Percentiles rank a stretch among this genome's conserved stretches.
phyloP scores from a whole-genome alignment of 169 alveolate species.

The Neospora caninum region DNA sequence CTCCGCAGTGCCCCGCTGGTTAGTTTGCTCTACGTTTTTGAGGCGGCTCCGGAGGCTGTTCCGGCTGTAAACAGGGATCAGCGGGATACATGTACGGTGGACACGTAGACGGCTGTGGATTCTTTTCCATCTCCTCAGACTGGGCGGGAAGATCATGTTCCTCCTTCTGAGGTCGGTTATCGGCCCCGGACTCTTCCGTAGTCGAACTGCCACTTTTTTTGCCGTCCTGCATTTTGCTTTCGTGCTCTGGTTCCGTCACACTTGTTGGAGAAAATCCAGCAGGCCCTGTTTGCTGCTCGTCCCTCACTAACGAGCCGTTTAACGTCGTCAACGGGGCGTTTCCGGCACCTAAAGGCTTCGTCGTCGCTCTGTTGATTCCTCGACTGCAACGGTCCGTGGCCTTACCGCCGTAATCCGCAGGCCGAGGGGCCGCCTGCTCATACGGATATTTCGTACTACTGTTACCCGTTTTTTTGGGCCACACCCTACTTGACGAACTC shows the following conservation, averaged over 20 bases:
- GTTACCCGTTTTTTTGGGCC: too few species aligned
- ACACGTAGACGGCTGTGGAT: neutral
- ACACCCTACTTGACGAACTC: too few species aligned
- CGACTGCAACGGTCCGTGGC: too few species aligned
- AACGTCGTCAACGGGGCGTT: neutral
- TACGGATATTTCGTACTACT: too few species aligned
- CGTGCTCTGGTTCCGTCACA: neutral
- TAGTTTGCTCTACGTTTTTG: neutral
- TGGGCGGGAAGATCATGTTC: neutral
- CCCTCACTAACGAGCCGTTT: neutral
- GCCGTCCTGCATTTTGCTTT: neutral
- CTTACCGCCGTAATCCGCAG: too few species aligned
- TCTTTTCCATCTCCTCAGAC: neutral
- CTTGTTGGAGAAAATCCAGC: neutral
- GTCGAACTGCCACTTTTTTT: neutral
- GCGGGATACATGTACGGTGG: slow-evolving; percentile 34
- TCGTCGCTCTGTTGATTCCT: neutral
- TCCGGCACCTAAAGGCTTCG: neutral
- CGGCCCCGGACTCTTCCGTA: too few species aligned
- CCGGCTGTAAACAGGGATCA: slow-evolving; percentile 13
- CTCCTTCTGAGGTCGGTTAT: neutral
- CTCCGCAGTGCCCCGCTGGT: too few species aligned
- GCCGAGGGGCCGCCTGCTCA: too few species aligned
- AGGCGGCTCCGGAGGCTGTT: slow-evolving; percentile 11
- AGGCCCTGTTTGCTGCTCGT: neutral